Base-by-base conservation (phyloP, 2,329 filamentous ascomycete species). In the Xylariaceae sp. region DNA sequence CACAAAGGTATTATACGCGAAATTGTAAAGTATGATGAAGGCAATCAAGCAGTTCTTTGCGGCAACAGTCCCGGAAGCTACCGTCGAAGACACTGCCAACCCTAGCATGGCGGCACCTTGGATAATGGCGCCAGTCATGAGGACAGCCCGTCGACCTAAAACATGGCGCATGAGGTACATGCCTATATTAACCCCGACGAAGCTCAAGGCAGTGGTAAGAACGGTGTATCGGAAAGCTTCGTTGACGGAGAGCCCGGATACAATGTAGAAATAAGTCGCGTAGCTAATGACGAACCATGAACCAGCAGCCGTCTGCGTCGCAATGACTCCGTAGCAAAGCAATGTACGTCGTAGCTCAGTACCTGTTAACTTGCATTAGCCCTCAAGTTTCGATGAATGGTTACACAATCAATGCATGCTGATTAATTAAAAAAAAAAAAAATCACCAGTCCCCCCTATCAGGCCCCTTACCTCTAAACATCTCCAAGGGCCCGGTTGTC, bases 231-330 rank as follows among this genome's bases (percentile, higher is more conserved):
- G 65, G 58, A 77, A 78, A 1, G 73, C 64, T 20, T 72, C 64
- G 22, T 65, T 57, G 22, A 73, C 64, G 4, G 55, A 52, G 22
- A 69, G 52, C 2, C 70, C 71, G 2, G 67, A 64, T 1, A 73
- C 66, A 19, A 64, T 65, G 55, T 71, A 64, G 56, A 73, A 77
- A 55, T 76, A 76, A 3, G 73, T 75, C 6, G 68, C 61, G 48
- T 76, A 77, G 33, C 66, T 70, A 49, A 76, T 75, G 35, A 74
- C 58, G 53, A 75, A 77, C 71, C 72, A 76, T 0, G 69, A 65
- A 4, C 74, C 74, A 1, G 67, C 64, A 1, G 64, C 68, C 0
- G 66, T 67, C 48, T 74, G 71, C 12, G 68, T 69, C 0, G 68
- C 68, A 25, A 75, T 74, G 42, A 71, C 66, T 17, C 66, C 68